These are phyloP conservation scores for Entrophospora sp. DNA, from an alignment of 192 early-diverging fungal genomes.

Conservation along the genomic window DNA sequence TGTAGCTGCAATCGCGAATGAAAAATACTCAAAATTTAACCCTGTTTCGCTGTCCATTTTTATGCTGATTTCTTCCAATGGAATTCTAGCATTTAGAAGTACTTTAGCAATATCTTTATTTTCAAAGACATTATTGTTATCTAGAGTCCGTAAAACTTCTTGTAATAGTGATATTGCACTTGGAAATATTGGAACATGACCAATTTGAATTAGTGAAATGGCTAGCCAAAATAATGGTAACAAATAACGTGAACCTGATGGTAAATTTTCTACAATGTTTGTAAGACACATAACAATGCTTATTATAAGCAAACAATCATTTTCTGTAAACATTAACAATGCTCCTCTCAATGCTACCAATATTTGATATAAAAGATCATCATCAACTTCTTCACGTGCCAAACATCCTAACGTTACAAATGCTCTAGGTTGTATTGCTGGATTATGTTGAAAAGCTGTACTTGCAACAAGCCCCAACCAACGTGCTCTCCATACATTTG, in stretches of 20 bases:
- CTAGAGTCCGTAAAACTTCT: slow-evolving; percentile 65
- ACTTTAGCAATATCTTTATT: slow-evolving; percentile 61
- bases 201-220: slow-evolving; percentile 78
- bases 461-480: slow-evolving; percentile 90
- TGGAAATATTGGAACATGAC: slow-evolving; percentile 67
- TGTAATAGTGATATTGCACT: slow-evolving; percentile 61
- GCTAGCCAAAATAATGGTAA: slow-evolving; percentile 86
- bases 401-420: slow-evolving; percentile 85
- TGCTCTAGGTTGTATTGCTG: slow-evolving; percentile 87
- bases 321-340: slow-evolving; percentile 74
- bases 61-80: slow-evolving; percentile 57
- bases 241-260: slow-evolving; percentile 73
- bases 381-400: slow-evolving; percentile 82
- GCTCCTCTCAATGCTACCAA: slow-evolving; percentile 81
- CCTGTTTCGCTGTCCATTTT: slow-evolving; percentile 67
- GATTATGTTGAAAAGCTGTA: slow-evolving; percentile 90
- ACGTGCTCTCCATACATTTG: slow-evolving; percentile 73
- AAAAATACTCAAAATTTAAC: slow-evolving; percentile 81
- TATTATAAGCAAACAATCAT: slow-evolving; percentile 67
- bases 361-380: slow-evolving; percentile 85
- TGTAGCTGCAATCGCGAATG: slow-evolving; percentile 72
- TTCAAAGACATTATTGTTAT: slow-evolving; percentile 60
- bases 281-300: slow-evolving; percentile 87
- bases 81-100: slow-evolving; percentile 60
- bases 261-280: slow-evolving; percentile 75